phyloP scores from a whole-genome alignment of 345 rosid genomes.

The Gossypium mustelinum region DNA sequence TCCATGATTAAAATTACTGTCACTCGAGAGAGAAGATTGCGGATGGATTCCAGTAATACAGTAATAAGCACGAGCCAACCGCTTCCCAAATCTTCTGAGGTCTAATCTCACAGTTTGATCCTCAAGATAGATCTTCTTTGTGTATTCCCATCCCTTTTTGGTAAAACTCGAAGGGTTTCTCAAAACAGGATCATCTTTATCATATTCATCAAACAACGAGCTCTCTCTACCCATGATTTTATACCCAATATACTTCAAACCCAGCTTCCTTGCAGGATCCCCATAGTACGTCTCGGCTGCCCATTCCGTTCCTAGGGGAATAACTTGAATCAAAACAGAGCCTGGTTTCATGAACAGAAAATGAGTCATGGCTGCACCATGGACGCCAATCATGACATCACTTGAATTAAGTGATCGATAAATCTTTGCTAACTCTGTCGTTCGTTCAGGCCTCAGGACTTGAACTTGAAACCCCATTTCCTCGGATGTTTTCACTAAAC shows the following conservation, averaged over 20 bases:
- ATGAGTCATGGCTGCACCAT: slow-evolving; percentile 75
- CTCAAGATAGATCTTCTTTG: slow-evolving; percentile 56
- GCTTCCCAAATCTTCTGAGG: slow-evolving; percentile 41
- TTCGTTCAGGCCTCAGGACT: slow-evolving; percentile 41
- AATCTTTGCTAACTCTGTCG: slow-evolving; percentile 52
- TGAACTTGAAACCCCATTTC: slow-evolving; percentile 51
- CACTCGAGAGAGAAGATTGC: slow-evolving; percentile 1
- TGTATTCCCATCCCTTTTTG: slow-evolving; percentile 58
- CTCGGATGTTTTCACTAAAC: slow-evolving; percentile 44
- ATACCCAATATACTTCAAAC: slow-evolving; percentile 55
- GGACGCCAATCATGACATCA: slow-evolving; percentile 68
- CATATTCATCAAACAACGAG: slow-evolving; percentile 47
- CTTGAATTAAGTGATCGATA: slow-evolving; percentile 50
- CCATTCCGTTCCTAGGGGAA: slow-evolving; percentile 71
- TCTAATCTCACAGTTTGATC: slow-evolving; percentile 47
- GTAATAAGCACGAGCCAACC: slow-evolving; percentile 38
- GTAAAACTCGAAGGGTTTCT: slow-evolving; percentile 42
- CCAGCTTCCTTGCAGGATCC: slow-evolving; percentile 58
- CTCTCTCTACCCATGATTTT: slow-evolving; percentile 46
- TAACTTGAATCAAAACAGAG: slow-evolving; percentile 57
- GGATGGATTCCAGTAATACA: slow-evolving; percentile 24
- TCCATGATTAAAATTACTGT: background rate
- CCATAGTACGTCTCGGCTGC: slow-evolving; percentile 66
- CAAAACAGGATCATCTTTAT: slow-evolving; percentile 52
- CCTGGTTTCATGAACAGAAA: slow-evolving; percentile 60